Evolutionary conservation across 306 rosid genomes (phyloP).

Genomic region (Abrus pulchellus): DNA sequence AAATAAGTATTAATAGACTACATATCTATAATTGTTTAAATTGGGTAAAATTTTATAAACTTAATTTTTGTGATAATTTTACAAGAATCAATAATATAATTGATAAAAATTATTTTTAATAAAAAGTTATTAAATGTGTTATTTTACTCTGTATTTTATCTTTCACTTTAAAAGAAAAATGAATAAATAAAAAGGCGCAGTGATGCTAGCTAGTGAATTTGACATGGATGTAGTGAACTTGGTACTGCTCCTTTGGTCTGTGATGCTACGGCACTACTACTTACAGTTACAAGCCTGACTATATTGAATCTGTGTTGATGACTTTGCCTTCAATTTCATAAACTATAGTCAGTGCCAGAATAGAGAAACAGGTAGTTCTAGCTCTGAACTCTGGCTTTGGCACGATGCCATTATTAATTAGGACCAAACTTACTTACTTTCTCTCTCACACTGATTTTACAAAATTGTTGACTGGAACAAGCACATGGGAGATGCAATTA

Average conservation of each 20-base stretch:
- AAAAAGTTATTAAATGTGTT: too few relatives aligned
- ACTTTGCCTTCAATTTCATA: conserved; percentile 41
- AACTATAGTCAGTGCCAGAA: conserved; percentile 46
- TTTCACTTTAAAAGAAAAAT: background rate
- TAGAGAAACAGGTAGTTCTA: conserved; percentile 41
- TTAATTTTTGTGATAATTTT: too few relatives aligned
- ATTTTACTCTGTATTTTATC: background rate
- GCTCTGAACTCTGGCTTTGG: conserved; percentile 37
- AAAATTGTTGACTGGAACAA: conserved; percentile 51
- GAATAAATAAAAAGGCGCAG: background rate
- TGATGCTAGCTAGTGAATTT: too few relatives aligned
- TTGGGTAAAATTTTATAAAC: too few relatives aligned
- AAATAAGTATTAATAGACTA: too few relatives aligned
- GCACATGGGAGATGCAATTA: conserved; percentile 74
- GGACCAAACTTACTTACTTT: conserved; percentile 18
- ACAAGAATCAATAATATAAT: too few relatives aligned
- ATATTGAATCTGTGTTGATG: conserved; percentile 11
- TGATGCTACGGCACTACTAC: conserved; percentile 17
- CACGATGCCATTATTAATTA: conserved; percentile 30
- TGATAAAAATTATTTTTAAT: too few relatives aligned
- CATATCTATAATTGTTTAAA: too few relatives aligned
- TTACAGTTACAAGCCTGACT: conserved; percentile 32
- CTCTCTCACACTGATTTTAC: conserved; percentile 1
- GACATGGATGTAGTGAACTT: conserved; percentile 31
- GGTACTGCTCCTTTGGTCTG: background rate